phyloP scores from a whole-genome alignment of 495 filamentous ascomycete species.

The Lasiosphaeriaceae sp. region DNA sequence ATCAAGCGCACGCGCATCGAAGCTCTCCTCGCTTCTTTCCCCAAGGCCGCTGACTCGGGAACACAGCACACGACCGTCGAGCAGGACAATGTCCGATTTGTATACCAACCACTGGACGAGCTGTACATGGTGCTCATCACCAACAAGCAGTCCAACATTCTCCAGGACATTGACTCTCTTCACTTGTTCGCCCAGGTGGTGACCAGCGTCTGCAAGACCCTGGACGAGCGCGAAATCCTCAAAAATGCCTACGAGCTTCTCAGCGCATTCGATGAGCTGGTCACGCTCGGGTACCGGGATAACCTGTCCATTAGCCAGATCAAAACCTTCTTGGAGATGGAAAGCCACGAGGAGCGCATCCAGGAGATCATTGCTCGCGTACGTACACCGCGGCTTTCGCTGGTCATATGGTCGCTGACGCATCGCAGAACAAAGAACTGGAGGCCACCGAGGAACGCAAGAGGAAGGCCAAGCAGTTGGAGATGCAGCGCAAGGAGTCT shows the following conservation, averaged over 20 bases:
- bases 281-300: constrained; percentile 91
- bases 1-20: constrained; percentile 95
- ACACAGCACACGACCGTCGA: constrained; percentile 97
- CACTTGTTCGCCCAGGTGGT: constrained; percentile 97
- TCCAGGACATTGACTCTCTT: constrained; percentile 97
- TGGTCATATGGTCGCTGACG: constrained; percentile 23
- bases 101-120: constrained; percentile 98
- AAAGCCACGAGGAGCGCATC: constrained; percentile 96
- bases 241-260: constrained; percentile 94
- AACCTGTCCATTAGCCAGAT: constrained; percentile 93
- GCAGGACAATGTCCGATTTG: constrained; percentile 98
- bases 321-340: constrained; percentile 98
- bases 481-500: constrained; percentile 95
- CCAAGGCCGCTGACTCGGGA: constrained; percentile 89
- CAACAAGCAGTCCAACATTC: constrained; percentile 97
- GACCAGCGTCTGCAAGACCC: constrained; percentile 87
- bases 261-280: constrained; percentile 93
- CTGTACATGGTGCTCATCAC: constrained; percentile 99
- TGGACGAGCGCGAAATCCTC: constrained; percentile 92
- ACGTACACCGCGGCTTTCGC: constrained; percentile 21
- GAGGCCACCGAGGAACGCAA: constrained; percentile 98
- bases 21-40: constrained; percentile 91
- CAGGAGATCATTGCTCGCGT: constrained; percentile 95
- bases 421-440: constrained; percentile 85
- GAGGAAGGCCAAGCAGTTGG: constrained; percentile 93